phyloP scores from a whole-genome alignment of 2,329 filamentous ascomycete species.

The Metarhizium robertsii region DNA sequence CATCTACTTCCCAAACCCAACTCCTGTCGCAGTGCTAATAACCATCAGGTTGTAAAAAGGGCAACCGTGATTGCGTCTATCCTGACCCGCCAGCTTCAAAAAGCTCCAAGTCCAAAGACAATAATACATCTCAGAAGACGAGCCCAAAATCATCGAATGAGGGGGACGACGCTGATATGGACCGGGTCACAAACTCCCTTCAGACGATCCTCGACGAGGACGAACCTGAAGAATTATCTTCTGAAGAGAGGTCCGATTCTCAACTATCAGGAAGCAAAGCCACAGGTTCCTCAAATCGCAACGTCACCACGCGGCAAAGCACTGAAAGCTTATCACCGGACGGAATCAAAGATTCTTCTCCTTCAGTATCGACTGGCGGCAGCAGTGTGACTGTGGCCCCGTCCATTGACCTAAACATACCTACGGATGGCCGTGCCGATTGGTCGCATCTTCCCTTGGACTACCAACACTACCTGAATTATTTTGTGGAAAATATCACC shows the following conservation, averaged over 20 bases:
- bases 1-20: neutral
- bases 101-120: constrained; percentile 30
- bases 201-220: constrained; percentile 48
- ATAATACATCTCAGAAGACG: constrained; percentile 24
- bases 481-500: constrained; percentile 68
- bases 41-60: constrained; percentile 75
- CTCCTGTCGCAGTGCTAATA: neutral
- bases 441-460: constrained; percentile 57
- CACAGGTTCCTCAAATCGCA: constrained; percentile 27
- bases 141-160: constrained; percentile 48
- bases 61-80: constrained; percentile 82
- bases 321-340: constrained; percentile 47
- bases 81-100: constrained; percentile 56
- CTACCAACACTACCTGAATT: constrained; percentile 68
- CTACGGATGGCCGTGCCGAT: constrained; percentile 26
- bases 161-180: constrained; percentile 35
- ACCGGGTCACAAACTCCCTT: constrained; percentile 30
- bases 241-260: constrained; percentile 9
- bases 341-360: constrained; percentile 39
- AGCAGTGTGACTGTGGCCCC: constrained; percentile 19
- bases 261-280: constrained; percentile 19
- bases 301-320: constrained; percentile 29
- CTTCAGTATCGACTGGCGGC: constrained; percentile 36
- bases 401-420: constrained; percentile 14
- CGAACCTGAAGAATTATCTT: constrained; percentile 29